Evolutionary conservation across 1,139 yeast genomes (phyloP).

Genomic region (Pichia sp.): DNA sequence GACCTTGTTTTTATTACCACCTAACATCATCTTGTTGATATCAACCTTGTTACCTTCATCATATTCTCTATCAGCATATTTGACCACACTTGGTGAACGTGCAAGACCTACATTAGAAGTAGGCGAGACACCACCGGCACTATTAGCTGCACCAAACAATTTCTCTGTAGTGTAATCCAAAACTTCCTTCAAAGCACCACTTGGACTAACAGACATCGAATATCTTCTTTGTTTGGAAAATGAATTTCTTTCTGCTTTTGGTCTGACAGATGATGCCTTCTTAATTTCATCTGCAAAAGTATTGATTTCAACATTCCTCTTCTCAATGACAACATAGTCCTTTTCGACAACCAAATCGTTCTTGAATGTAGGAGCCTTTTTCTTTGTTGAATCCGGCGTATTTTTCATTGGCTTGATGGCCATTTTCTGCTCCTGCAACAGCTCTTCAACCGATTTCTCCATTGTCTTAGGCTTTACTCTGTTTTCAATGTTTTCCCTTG

Average conservation of each 20-base stretch:
- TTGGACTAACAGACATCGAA: conserved; percentile 58
- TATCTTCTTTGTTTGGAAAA: conserved; percentile 8
- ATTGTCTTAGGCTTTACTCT: conserved; percentile 43
- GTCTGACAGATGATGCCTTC: conserved; percentile 36
- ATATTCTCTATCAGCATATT: too few relatives aligned
- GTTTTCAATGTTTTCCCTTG: conserved; percentile 23
- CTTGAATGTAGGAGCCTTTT: not conserved
- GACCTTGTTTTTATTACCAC: not conserved
- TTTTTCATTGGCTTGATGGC: not conserved
- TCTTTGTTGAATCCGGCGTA: not conserved
- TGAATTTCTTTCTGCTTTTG: conserved; percentile 1
- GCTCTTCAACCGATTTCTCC: conserved; percentile 6
- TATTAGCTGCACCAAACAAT: conserved; percentile 56
- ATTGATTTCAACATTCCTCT: conserved; percentile 91
- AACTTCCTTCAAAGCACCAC: conserved; percentile 87
- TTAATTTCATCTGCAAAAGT: conserved; percentile 92
- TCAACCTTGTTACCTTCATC: too few relatives aligned
- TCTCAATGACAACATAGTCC: conserved; percentile 94
- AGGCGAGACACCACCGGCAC: not conserved
- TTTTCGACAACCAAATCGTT: conserved; percentile 41
- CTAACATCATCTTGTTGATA: conserved; percentile 3
- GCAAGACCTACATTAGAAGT: too few relatives aligned
- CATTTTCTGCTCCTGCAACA: conserved; percentile 4
- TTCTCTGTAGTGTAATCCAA: conserved; percentile 86
- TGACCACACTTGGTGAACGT: too few relatives aligned